Evolutionary conservation across 2,329 filamentous ascomycete genomes (phyloP).

Genomic region (Colletotrichum tropicale): DNA sequence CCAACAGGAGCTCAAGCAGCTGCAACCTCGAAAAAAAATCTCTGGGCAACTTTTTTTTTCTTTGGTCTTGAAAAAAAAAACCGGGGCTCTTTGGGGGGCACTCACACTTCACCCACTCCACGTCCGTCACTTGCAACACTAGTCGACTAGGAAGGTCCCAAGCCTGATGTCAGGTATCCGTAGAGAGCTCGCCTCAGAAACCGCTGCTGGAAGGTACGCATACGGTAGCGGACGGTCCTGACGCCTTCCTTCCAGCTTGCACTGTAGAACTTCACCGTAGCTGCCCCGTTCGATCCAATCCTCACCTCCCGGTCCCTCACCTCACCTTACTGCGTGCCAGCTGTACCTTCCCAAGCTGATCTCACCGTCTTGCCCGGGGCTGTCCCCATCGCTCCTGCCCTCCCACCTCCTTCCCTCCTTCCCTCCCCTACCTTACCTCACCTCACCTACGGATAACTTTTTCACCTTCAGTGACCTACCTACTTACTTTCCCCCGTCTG

Average conservation of each 20-base stretch:
- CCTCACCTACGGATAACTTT: not conserved
- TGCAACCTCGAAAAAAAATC: not conserved
- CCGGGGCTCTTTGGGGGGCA: not conserved
- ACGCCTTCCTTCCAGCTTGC: not conserved
- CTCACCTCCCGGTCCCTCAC: not conserved
- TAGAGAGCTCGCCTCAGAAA: not conserved
- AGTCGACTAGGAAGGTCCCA: not conserved
- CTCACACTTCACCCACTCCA: not conserved
- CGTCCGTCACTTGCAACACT: constrained; percentile 7
- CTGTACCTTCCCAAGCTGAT: not conserved
- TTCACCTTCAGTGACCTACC: not conserved
- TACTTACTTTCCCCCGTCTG: not conserved
- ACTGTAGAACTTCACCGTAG: not conserved
- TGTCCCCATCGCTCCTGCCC: not conserved
- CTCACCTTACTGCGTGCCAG: not conserved
- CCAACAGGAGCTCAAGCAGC: constrained; percentile 1
- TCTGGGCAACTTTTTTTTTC: not conserved
- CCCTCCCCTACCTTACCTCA: not conserved
- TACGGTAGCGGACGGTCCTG: not conserved
- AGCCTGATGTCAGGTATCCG: not conserved
- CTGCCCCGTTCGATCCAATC: not conserved
- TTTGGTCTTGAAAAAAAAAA: not conserved
- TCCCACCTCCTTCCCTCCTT: not conserved
- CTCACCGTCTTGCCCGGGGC: not conserved
- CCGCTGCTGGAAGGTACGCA: not conserved